Evolutionary conservation across 305 asterid genomes (phyloP).

Genomic region (Salvia sclarea): DNA sequence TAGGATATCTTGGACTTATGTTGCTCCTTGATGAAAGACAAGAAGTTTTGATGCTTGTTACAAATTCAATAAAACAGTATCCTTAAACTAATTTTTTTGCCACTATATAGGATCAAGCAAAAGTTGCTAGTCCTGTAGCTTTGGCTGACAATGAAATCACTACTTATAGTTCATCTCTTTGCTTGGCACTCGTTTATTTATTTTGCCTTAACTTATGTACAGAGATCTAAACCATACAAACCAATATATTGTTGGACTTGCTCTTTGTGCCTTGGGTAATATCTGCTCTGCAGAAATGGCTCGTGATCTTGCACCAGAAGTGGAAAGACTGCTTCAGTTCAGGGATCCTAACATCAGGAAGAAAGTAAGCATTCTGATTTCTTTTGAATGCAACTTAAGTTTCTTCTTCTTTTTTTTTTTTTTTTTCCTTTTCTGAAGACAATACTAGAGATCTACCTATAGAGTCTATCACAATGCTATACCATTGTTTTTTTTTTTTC

Average conservation of each 20-base stretch:
- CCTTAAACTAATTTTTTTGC: conserved; percentile 34
- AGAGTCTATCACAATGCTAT: background rate
- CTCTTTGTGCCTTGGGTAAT: conserved; percentile 98
- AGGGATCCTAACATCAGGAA: conserved; percentile 97
- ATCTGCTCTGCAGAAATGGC: conserved; percentile 99
- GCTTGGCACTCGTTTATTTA: conserved; percentile 25
- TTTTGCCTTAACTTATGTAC: conserved; percentile 52
- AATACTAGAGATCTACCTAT: too few relatives aligned
- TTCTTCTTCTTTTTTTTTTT: too few relatives aligned
- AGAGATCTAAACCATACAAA: conserved; percentile 97
- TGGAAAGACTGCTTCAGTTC: conserved; percentile 87
- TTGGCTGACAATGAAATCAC: conserved; percentile 16
- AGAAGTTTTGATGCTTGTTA: conserved; percentile 98
- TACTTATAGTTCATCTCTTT: conserved; percentile 24
- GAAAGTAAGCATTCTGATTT: conserved; percentile 58
- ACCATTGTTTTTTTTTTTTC: too few relatives aligned
- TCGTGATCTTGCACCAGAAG: conserved; percentile 98
- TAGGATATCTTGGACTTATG: conserved; percentile 99
- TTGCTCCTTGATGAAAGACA: conserved; percentile 99
- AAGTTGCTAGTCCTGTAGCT: conserved; percentile 21
- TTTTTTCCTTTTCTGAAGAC: background rate
- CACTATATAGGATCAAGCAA: conserved; percentile 14
- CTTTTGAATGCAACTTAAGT: conserved; percentile 11
- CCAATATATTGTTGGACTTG: conserved; percentile 98
- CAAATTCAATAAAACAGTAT: conserved; percentile 99